Conservation (phyloP, 179 eudicot genomes). For the Silene coronaria region DNA sequence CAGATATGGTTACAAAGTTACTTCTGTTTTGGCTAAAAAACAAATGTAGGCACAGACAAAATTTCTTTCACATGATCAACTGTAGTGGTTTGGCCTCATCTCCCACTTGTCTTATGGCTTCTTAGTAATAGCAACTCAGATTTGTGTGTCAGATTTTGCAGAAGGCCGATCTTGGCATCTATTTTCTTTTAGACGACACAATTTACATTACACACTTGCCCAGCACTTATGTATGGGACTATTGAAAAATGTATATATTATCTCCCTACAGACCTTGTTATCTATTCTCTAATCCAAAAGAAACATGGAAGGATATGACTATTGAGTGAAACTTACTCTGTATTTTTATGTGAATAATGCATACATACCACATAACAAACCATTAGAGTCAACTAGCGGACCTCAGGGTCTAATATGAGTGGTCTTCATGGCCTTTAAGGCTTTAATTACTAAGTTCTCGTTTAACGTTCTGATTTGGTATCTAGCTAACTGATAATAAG, state of each 20-base stretch:
- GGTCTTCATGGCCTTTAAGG: too few species aligned
- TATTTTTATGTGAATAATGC: background rate
- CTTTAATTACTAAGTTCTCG: too few species aligned
- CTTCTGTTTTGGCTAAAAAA: background rate
- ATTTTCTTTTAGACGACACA: background rate
- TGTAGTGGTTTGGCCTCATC: background rate
- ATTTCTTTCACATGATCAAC: background rate
- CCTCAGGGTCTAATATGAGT: too few species aligned
- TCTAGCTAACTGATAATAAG: background rate
- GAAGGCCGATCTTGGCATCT: background rate
- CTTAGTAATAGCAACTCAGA: background rate
- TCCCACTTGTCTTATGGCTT: background rate
- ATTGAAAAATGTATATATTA: background rate
- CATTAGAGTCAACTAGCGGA: too few species aligned
- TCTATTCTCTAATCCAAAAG: background rate
- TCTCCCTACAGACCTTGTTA: background rate
- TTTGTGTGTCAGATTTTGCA: slow-evolving; percentile 1
- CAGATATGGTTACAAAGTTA: background rate
- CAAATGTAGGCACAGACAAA: background rate
- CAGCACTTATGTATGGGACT: background rate
- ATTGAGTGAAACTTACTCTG: background rate
- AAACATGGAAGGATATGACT: background rate
- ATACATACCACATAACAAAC: too few species aligned
- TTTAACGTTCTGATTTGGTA: too few species aligned
- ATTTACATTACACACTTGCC: background rate